Evolutionary conservation across 257 asterid species (phyloP), one percentile per base, ranked within the genome.

Genomic region (Orobanche coerulescens): DNA sequence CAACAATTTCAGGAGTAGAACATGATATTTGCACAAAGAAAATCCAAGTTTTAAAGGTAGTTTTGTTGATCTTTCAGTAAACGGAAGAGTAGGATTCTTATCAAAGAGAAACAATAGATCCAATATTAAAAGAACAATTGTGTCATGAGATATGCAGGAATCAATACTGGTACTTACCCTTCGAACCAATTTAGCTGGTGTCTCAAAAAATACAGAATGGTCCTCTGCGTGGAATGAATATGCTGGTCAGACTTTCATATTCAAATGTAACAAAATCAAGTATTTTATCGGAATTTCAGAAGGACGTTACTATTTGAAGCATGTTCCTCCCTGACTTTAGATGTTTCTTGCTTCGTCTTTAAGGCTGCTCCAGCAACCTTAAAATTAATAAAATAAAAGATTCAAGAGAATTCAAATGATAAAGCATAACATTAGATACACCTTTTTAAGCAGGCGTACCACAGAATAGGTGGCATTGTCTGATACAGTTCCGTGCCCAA

Each of bases 131-230:
- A 60, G 25, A 13, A 59, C 22, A 52, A 23, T 13, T 16, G 14
- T 12, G 49, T 19, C 28, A 19, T 47, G 16, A 57, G 47, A 67
- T 34, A 58, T 30, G 50, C 26, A 25, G 28, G 42, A 37, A 19
- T 20, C 5, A 28, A 48, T 67, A 44, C 37, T 8, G 58, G 64
- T 44, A 76, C 87, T 77, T 66, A 93, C 99, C 84, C 99, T 82
- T 79, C 99, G 77, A 48, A 74, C 78, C 39, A 71, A 64, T 72
- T 68, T 81, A 33, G 76, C 81, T 40, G 92, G 88, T 44, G 82
- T 61, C 80, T 83, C 94, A 59, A 68, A 39, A 64, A 73, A 70
- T 18, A 70, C 73, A 50, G 87, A 75, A 73, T 66, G 77, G 61
- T 67, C 85, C 49, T 68, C 97, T 86, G 96, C 79, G 77, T n/a